Percentiles rank a stretch among this genome's conserved stretches.
Evolutionary conservation across 2,329 filamentous ascomycete genomes (phyloP).

Genomic region (Mycogone perniciosa): DNA sequence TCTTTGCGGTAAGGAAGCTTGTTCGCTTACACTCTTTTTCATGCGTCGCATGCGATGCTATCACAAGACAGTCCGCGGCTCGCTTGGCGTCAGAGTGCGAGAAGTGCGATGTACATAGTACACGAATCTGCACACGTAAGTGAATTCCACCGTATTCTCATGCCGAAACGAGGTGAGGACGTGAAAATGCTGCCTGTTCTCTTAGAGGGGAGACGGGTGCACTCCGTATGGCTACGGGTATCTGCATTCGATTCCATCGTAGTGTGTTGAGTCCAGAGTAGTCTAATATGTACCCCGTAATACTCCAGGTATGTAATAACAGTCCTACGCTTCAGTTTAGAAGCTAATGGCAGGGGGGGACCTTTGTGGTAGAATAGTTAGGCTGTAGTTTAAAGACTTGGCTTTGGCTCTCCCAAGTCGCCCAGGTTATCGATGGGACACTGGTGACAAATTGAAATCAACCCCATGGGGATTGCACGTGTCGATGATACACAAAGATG

Average conservation of each 20-base stretch:
- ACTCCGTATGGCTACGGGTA: too few species aligned
- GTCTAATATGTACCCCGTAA: background rate
- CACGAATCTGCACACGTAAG: background rate
- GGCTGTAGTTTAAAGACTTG: slow-evolving; percentile 13
- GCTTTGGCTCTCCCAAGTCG: background rate
- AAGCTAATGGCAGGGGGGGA: slow-evolving; percentile 11
- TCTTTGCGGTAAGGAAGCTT: background rate
- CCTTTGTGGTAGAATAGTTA: slow-evolving; percentile 17
- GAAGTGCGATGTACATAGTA: background rate
- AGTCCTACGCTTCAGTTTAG: background rate
- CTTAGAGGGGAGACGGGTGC: too few species aligned
- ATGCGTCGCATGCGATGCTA: slow-evolving; percentile 8
- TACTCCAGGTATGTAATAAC: background rate
- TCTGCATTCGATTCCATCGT: too few species aligned
- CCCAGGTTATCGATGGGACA: background rate
- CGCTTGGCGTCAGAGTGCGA: too few species aligned
- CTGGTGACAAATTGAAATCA: slow-evolving; percentile 5
- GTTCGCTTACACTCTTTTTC: slow-evolving; percentile 7
- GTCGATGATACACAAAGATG: background rate
- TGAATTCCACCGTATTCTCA: too few species aligned
- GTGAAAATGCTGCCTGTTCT: too few species aligned
- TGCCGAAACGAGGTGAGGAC: too few species aligned
- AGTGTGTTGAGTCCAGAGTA: too few species aligned
- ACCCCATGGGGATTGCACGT: slow-evolving; percentile 10
- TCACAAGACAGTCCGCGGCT: background rate